phyloP scores from a whole-genome alignment of 2,329 filamentous ascomycete species.

The Hypoxylon sp. region DNA sequence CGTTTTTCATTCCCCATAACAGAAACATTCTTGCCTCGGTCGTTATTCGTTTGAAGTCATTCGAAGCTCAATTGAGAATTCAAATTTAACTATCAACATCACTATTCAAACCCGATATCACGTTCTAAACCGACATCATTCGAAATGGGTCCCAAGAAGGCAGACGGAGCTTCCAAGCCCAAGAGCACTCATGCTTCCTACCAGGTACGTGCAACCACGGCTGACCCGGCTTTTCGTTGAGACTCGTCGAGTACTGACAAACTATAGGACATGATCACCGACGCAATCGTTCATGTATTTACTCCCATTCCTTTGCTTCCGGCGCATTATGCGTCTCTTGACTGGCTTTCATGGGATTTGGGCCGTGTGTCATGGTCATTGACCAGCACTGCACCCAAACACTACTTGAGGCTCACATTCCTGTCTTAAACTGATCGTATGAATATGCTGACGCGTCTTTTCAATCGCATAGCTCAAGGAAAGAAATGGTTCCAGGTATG shows the following conservation, averaged over 20 bases:
- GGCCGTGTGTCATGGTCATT: slow-evolving; percentile 39
- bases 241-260: slow-evolving; percentile 54
- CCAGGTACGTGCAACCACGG: slow-evolving; percentile 63
- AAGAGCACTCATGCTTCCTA: slow-evolving; percentile 68
- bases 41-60: slow-evolving; percentile 45
- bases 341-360: slow-evolving; percentile 43
- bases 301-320: slow-evolving; percentile 51
- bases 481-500: slow-evolving; percentile 69
- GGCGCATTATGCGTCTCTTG: slow-evolving; percentile 54
- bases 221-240: slow-evolving; percentile 38
- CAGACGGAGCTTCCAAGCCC: slow-evolving; percentile 64
- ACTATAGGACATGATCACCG: slow-evolving; percentile 71
- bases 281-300: slow-evolving; percentile 72
- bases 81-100: slow-evolving; percentile 31
- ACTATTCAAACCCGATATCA: slow-evolving; percentile 41
- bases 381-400: slow-evolving; percentile 20
- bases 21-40: slow-evolving; percentile 34
- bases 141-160: slow-evolving; percentile 73
- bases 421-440: slow-evolving; percentile 19
- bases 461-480: slow-evolving; percentile 67
- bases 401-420: background rate
- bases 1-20: slow-evolving; percentile 45
- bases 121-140: slow-evolving; percentile 43
- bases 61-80: slow-evolving; percentile 46
- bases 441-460: slow-evolving; percentile 57